A percentile compares a stretch with the other conserved stretches of the same genome.
Conservation (phyloP, 2,329 filamentous ascomycete species). For the Aureobasidium sp. region DNA sequence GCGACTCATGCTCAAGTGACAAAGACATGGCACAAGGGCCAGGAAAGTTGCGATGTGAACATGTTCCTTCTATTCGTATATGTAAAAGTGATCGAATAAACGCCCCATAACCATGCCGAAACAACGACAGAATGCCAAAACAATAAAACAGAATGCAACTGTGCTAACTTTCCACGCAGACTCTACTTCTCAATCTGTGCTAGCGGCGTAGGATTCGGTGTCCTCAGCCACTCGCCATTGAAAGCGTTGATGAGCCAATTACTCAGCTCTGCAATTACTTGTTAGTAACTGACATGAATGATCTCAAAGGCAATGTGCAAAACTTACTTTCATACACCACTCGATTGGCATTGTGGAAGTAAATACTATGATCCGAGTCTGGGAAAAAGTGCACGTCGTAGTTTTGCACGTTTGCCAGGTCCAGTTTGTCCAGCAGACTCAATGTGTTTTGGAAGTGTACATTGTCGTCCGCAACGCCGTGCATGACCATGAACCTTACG, state of each 20-base stretch:
- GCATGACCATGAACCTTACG: conserved; percentile 89
- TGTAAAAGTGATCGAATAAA: not conserved
- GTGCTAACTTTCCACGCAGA: not conserved
- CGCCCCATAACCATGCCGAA: not conserved
- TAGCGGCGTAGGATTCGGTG: conserved; percentile 46
- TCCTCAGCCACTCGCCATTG: conserved; percentile 83
- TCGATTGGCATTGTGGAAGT: conserved; percentile 84
- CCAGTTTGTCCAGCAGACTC: conserved; percentile 76
- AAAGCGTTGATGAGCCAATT: conserved; percentile 97
- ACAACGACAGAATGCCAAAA: not conserved
- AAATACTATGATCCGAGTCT: conserved; percentile 91
- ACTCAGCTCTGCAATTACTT: conserved; percentile 53
- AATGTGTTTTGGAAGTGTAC: conserved; percentile 95
- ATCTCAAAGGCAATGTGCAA: conserved; percentile 22
- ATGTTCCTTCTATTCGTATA: not conserved
- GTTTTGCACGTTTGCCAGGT: conserved; percentile 75
- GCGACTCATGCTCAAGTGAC: not conserved
- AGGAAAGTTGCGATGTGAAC: not conserved
- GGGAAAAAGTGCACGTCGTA: conserved; percentile 97
- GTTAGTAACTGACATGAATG: conserved; percentile 17
- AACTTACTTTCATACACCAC: conserved; percentile 89
- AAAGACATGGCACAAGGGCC: not conserved
- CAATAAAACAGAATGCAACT: not conserved
- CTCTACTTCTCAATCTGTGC: conserved; percentile 18
- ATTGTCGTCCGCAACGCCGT: conserved; percentile 94